These are phyloP conservation scores for Podila horticola DNA, from an alignment of 192 early-diverging fungal genomes.

Conservation along the genomic window DNA sequence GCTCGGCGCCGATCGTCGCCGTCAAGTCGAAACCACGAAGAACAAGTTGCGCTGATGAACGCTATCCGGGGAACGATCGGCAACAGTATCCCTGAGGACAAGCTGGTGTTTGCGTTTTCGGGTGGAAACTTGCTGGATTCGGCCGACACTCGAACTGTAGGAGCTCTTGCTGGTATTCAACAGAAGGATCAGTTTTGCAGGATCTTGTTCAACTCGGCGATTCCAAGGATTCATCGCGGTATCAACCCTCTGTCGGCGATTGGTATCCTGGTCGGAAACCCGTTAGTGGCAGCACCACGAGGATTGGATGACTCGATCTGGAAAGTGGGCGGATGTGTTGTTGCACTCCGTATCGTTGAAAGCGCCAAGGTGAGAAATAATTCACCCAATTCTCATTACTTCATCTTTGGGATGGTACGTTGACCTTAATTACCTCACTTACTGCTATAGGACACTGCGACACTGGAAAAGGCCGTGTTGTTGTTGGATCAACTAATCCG, in stretches of 20 bases:
- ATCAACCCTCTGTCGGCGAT: constrained; percentile 48
- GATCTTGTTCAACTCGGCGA: constrained; percentile 63
- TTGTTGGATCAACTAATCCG: constrained; percentile 69
- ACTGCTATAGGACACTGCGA: constrained; percentile 54
- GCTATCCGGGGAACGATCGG: constrained; percentile 63
- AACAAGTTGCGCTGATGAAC: constrained; percentile 61
- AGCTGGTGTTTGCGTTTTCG: constrained; percentile 69
- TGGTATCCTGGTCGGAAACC: constrained; percentile 62
- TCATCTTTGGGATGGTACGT: background rate
- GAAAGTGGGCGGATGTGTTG: constrained; percentile 77
- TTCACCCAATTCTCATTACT: background rate
- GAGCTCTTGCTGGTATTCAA: constrained; percentile 28
- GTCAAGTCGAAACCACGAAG: constrained; percentile 51
- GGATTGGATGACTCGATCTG: constrained; percentile 73
- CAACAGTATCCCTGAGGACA: constrained; percentile 66
- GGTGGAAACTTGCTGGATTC: constrained; percentile 59
- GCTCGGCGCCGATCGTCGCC: constrained; percentile 49
- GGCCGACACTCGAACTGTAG: constrained; percentile 51
- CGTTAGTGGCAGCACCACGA: constrained; percentile 64
- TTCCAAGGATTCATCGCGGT: constrained; percentile 63
- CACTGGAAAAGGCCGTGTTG: constrained; percentile 60
- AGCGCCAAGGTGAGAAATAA: constrained; percentile 59
- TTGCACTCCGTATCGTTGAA: constrained; percentile 70
- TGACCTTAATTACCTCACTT: background rate
- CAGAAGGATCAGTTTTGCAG: constrained; percentile 45